Evolutionary conservation across 2,329 filamentous ascomycete species (phyloP).

Genomic region (Hortaea sp.): DNA sequence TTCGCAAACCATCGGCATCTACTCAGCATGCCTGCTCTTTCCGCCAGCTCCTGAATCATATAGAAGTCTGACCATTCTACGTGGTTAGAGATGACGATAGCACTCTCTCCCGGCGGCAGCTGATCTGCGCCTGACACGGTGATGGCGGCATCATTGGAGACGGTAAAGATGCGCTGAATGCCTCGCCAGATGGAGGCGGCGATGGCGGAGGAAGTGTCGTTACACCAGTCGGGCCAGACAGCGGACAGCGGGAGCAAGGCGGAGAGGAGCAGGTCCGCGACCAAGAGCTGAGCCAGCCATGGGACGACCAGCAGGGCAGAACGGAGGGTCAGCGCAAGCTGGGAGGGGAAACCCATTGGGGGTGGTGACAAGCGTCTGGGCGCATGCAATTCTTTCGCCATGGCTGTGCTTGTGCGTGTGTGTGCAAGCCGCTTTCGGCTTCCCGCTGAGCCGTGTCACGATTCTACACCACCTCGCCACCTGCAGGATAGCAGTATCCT

Average conservation of each 20-base stretch:
- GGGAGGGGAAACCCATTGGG: not conserved
- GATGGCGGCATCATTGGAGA: slow-evolving; percentile 44
- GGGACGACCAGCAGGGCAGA: slow-evolving; percentile 28
- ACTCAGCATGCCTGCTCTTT: slow-evolving; percentile 48
- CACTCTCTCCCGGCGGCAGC: slow-evolving; percentile 46
- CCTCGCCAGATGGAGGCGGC: slow-evolving; percentile 47
- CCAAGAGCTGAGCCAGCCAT: slow-evolving; percentile 44
- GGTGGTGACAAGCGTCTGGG: too few relatives aligned
- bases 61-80: slow-evolving; percentile 55
- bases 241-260: slow-evolving; percentile 23
- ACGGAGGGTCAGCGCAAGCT: slow-evolving; percentile 31
- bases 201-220: slow-evolving; percentile 45
- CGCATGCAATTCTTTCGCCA: too few relatives aligned
- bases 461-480: too few relatives aligned
- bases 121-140: slow-evolving; percentile 40
- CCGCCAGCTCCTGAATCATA: slow-evolving; percentile 50
- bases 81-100: slow-evolving; percentile 52
- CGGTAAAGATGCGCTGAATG: slow-evolving; percentile 49
- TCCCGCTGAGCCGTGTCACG: too few relatives aligned
- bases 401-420: too few relatives aligned
- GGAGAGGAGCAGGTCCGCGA: slow-evolving; percentile 40
- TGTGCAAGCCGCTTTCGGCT: too few relatives aligned
- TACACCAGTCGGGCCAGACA: slow-evolving; percentile 38
- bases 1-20: slow-evolving; percentile 55
- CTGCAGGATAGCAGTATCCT: too few relatives aligned